These are phyloP conservation scores for Saksenaea oblongispora DNA, from an alignment of 371 early-diverging fungal genomes.

Conservation along the genomic window DNA sequence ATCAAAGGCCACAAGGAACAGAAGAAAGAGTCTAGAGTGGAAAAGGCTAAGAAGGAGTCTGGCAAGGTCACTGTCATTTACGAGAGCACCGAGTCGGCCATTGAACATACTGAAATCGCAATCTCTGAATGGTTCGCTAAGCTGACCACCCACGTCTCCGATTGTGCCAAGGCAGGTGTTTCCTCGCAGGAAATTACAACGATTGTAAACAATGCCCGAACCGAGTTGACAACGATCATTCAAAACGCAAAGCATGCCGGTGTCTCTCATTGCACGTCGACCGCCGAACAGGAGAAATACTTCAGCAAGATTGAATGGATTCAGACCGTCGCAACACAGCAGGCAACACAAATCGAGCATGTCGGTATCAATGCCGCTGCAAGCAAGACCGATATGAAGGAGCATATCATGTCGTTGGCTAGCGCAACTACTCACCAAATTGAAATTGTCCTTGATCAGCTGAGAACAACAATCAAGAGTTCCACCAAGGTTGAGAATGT, in stretches of 20 bases:
- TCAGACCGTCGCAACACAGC: conserved; percentile 21
- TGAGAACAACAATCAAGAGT: conserved; percentile 15
- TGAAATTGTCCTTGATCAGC: conserved; percentile 25
- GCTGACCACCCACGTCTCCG: neutral
- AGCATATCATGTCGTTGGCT: conserved; percentile 22
- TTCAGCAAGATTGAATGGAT: conserved; percentile 27
- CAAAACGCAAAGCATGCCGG: conserved; percentile 14
- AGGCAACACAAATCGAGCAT: conserved; percentile 30
- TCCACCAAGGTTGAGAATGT: neutral
- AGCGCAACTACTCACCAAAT: conserved; percentile 31
- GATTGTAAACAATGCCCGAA: neutral
- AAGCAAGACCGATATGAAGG: conserved; percentile 19
- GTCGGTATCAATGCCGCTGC: conserved; percentile 27
- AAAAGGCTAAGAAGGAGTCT: neutral
- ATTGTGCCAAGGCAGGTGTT: neutral
- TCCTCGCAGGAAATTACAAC: neutral
- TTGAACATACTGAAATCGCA: conserved; percentile 1
- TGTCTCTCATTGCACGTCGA: conserved; percentile 16
- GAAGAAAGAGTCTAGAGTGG: conserved; percentile 17
- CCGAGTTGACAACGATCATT: neutral
- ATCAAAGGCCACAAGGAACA: conserved; percentile 3
- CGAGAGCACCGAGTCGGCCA: conserved; percentile 7
- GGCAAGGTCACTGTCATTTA: conserved; percentile 1
- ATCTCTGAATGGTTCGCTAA: conserved; percentile 21
- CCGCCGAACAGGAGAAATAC: conserved; percentile 19